These are phyloP conservation scores for Schizochytrium sp. DNA, from an alignment of 108 stramenopile species.

Conservation along the genomic window DNA sequence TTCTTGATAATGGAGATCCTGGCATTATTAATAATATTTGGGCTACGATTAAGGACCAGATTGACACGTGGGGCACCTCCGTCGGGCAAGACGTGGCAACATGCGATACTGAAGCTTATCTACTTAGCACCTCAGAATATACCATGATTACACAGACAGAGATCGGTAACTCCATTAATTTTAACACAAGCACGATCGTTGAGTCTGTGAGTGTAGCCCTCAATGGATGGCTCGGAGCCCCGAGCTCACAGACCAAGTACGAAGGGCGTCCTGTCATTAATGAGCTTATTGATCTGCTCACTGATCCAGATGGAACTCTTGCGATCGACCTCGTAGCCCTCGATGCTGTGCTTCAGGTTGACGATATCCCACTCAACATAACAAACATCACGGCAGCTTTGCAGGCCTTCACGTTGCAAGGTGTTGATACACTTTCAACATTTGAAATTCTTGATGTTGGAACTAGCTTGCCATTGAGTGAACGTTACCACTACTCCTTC, in stretches of 20 bases:
- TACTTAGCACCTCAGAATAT: not conserved
- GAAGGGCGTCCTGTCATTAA: slow-evolving; percentile 35
- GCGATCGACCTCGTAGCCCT: not conserved
- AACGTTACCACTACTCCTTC: not conserved
- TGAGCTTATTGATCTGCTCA: not conserved
- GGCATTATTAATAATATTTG: slow-evolving; percentile 11
- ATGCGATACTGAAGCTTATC: not conserved
- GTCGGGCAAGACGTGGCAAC: not conserved
- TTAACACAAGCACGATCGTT: too few relatives aligned
- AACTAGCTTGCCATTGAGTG: not conserved
- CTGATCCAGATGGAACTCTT: slow-evolving; percentile 15
- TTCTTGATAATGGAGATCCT: not conserved
- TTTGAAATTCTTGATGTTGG: slow-evolving; percentile 27
- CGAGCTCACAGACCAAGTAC: not conserved
- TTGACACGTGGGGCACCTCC: not conserved
- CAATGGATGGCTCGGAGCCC: slow-evolving; percentile 17
- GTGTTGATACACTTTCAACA: not conserved
- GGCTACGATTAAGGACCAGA: not conserved
- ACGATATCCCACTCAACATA: slow-evolving; percentile 25
- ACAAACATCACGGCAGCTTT: not conserved
- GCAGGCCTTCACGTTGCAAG: not conserved
- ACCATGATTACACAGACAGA: not conserved
- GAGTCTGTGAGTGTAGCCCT: not conserved
- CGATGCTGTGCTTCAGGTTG: not conserved
- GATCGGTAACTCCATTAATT: not conserved